Base-by-base conservation (phyloP, 768 basidiomycete species). In the Russula lepida region DNA sequence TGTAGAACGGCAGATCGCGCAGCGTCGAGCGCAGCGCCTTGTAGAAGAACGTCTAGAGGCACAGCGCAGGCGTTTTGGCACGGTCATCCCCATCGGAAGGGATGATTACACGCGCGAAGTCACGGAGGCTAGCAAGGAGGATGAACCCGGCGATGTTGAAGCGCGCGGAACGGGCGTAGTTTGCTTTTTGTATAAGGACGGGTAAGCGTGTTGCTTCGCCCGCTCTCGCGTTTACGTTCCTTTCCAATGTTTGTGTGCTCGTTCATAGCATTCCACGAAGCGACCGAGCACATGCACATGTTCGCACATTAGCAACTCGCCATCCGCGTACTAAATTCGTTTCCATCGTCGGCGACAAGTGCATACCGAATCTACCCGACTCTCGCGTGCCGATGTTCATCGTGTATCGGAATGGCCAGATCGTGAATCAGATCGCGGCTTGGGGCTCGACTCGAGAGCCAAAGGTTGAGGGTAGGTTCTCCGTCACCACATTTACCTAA, bases 51-150 rank as follows among this genome's bases (percentile, higher is more conserved):
- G 76, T 58, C 75, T 74, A 57, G 78, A 80, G 51, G 77, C 82
- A 60, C 80, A 77, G 65, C 80, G 77, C 58, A 84, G 84, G 23
- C 80, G 84, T 63, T 98, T 92, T 69, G 97, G 95, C 21, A 76
- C 83, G 27, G 81, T 97, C 50, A 86, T 89, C 70, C 92, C 93
- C 0, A 95, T 99, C 60, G 84, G 87, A 27, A 78, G 95, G 64
- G 93, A 93, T 17, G 95, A 97, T 71, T 99, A 98, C 73, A 95
- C 89, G 43, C 79, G 88, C 49, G 94, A 98, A 70, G 90, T 99
- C 12, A 98, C 94, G 0, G 95, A 98, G 63, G 91, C 92, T 4
- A 98, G 94, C 73, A 81, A 80, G 60, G 71, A 82, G 11, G 77
- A 83, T 64, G 83, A 88, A 56, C 80, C 81, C 7, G 87, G 79